Percentiles rank a stretch among this genome's conserved stretches.
phyloP scores from a whole-genome alignment of 495 filamentous ascomycete species.

The Alectoria sarmentosa region DNA sequence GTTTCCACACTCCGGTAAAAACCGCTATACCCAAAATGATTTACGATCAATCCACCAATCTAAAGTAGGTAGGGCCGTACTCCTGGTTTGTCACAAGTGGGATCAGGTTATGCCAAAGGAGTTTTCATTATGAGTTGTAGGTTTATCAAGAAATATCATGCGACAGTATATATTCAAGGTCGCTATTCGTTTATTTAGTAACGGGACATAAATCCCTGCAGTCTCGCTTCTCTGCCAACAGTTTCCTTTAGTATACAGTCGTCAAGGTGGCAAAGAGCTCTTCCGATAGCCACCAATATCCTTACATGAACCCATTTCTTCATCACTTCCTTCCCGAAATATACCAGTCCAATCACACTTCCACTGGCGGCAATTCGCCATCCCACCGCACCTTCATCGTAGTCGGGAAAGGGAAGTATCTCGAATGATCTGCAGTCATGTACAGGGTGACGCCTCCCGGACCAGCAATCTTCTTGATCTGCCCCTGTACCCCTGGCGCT shows the following conservation, averaged over 20 bases:
- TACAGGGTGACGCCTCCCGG: constrained; percentile 55
- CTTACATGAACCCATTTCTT: neutral
- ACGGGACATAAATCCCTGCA: neutral
- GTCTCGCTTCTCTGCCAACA: neutral
- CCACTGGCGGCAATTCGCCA: constrained; percentile 32
- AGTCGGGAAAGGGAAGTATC: constrained; percentile 62
- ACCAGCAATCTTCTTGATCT: constrained; percentile 56
- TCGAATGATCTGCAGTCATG: constrained; percentile 62
- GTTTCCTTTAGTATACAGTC: neutral
- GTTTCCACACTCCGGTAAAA: neutral
- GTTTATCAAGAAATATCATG: neutral
- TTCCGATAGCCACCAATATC: neutral
- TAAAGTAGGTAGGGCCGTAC: neutral
- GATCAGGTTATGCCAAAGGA: neutral
- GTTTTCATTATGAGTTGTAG: neutral
- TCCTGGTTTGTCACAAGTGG: neutral
- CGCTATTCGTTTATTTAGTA: neutral
- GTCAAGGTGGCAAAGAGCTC: neutral
- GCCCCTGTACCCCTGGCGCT: constrained; percentile 57
- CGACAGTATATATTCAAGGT: neutral
- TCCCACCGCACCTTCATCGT: constrained; percentile 51
- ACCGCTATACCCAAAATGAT: neutral
- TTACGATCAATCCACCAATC: neutral
- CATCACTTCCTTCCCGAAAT: neutral
- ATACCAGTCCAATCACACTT: neutral